phyloP scores from a whole-genome alignment of 768 basidiomycete species.

The Trametes cubensis region DNA sequence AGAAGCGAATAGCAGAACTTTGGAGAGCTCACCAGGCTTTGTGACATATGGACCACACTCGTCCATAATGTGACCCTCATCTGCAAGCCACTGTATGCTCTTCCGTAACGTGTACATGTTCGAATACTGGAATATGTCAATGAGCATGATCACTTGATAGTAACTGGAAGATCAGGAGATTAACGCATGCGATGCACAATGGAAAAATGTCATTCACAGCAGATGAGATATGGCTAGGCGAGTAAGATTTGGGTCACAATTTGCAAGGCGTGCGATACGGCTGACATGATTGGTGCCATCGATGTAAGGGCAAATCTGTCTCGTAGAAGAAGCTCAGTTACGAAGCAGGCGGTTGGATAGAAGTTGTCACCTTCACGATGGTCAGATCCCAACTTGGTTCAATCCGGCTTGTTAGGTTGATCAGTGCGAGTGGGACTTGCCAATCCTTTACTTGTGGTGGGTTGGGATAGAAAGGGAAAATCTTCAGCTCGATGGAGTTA shows the following conservation, averaged over 20 bases:
- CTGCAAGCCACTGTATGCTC: conserved; percentile 84
- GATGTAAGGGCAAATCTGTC: conserved; percentile 75
- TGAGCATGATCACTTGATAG: conserved; percentile 94
- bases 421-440: conserved; percentile 92
- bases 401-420: conserved; percentile 76
- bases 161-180: conserved; percentile 52
- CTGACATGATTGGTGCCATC: conserved; percentile 92
- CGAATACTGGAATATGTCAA: conserved; percentile 97
- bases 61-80: conserved; percentile 78
- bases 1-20: conserved; percentile 1
- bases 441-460: conserved; percentile 89
- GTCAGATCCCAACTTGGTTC: conserved; percentile 98
- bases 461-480: conserved; percentile 96
- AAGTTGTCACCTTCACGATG: conserved; percentile 69
- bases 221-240: conserved; percentile 90
- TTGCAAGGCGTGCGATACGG: conserved; percentile 88
- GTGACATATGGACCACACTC: conserved; percentile 95
- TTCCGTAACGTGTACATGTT: conserved; percentile 95
- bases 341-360: neutral
- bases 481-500: conserved; percentile 94
- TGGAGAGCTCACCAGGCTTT: conserved; percentile 54
- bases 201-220: conserved; percentile 56
- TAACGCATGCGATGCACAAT: neutral
- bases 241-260: conserved; percentile 82
- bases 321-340: neutral